Evolutionary conservation across 2,329 filamentous ascomycete genomes (phyloP).

Genomic region (Curvularia lunata): DNA sequence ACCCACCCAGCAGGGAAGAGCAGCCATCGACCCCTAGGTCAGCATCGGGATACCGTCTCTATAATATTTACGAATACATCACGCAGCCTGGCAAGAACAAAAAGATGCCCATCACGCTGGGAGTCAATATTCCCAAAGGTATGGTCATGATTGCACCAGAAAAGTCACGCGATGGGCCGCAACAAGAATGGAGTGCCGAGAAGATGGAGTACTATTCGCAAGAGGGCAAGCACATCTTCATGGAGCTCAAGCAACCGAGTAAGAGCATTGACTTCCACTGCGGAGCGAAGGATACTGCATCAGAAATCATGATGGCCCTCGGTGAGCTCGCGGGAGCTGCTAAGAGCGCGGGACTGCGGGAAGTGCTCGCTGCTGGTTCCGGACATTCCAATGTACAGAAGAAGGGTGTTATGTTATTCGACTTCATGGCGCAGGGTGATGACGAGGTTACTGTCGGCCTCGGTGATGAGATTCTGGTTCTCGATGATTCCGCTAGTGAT

Average conservation of each 20-base stretch:
- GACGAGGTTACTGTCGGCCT: constrained; percentile 92
- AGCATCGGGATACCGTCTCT: constrained; percentile 87
- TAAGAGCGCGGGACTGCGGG: constrained; percentile 80
- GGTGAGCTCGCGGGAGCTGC: constrained; percentile 88
- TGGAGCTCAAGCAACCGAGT: constrained; percentile 89
- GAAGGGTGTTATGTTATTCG: constrained; percentile 87
- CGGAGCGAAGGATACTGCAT: constrained; percentile 93
- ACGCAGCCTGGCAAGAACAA: constrained; percentile 96
- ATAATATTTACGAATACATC: constrained; percentile 97
- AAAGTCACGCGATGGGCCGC: constrained; percentile 78
- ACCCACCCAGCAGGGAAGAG: constrained; percentile 50
- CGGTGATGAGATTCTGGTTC: constrained; percentile 87
- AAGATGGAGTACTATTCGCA: constrained; percentile 97
- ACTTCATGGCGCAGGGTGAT: constrained; percentile 95
- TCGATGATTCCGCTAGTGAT: constrained; percentile 90
- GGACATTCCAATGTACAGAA: constrained; percentile 68
- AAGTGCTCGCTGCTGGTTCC: constrained; percentile 82
- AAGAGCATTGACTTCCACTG: constrained; percentile 97
- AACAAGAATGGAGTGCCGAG: constrained; percentile 92
- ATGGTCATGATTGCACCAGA: constrained; percentile 91
- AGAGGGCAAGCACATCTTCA: constrained; percentile 96
- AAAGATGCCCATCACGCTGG: constrained; percentile 96
- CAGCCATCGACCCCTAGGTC: constrained; percentile 52
- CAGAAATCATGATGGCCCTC: constrained; percentile 86
- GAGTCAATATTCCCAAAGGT: constrained; percentile 88